phyloP scores from a whole-genome alignment of 495 filamentous ascomycete genomes.

The Penicillium tannophilum region DNA sequence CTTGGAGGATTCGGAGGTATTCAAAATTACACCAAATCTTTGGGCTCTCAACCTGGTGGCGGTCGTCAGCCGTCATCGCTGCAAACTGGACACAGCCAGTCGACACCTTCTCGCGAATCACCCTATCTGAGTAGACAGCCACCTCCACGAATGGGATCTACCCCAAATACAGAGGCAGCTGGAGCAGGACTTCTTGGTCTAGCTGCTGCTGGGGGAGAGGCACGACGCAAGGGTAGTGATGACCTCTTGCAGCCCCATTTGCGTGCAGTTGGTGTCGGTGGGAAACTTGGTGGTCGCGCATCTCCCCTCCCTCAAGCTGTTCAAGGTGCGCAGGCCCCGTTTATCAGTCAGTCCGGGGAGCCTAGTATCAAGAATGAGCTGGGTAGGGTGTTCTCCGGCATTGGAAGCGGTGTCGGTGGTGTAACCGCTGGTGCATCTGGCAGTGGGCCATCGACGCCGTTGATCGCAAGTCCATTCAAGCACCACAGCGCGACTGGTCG shows the following conservation, averaged over 20 bases:
- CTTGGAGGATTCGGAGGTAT: slow-evolving; percentile 52
- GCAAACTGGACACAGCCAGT: slow-evolving; percentile 39
- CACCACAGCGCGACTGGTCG: slow-evolving; percentile 42
- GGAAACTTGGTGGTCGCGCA: slow-evolving; percentile 51
- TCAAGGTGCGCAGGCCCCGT: slow-evolving; percentile 82
- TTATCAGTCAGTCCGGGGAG: slow-evolving; percentile 72
- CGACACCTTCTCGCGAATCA: slow-evolving; percentile 39
- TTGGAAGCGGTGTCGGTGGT: slow-evolving; percentile 80
- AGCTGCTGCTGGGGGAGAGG: slow-evolving; percentile 36
- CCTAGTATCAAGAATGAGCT: slow-evolving; percentile 89
- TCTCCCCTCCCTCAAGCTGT: slow-evolving; percentile 91
- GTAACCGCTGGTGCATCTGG: slow-evolving; percentile 54
- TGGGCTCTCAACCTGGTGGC: slow-evolving; percentile 45
- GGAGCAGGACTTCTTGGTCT: slow-evolving; percentile 30
- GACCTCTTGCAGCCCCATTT: slow-evolving; percentile 51
- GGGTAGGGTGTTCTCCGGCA: slow-evolving; percentile 86
- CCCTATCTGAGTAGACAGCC: slow-evolving; percentile 38
- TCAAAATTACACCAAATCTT: slow-evolving; percentile 51
- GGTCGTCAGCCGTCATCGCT: slow-evolving; percentile 36
- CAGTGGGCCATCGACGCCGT: slow-evolving; percentile 58
- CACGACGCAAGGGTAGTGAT: slow-evolving; percentile 60
- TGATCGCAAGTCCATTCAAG: slow-evolving; percentile 57
- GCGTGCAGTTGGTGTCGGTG: slow-evolving; percentile 46
- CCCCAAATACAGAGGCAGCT: slow-evolving; percentile 19
- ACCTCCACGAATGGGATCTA: slow-evolving; percentile 31